A percentile compares a stretch with the other conserved stretches of the same genome.
Conservation (phyloP, 2,329 filamentous ascomycete species). For the Cryphonectria parasitica region DNA sequence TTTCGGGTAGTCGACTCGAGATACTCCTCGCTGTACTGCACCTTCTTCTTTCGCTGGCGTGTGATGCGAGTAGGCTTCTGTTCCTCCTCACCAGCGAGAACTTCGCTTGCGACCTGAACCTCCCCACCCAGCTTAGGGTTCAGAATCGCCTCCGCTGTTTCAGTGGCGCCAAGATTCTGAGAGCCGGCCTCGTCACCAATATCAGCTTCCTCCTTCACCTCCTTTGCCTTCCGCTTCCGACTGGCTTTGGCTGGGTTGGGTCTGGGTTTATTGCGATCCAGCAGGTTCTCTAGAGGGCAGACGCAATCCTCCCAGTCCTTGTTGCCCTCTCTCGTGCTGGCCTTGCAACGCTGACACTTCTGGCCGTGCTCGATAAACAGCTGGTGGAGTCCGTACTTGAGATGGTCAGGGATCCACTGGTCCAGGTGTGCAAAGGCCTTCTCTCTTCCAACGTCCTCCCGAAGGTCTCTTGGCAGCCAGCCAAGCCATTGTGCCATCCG, state of each 20-base stretch:
- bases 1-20: neutral
- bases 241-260: constrained; percentile 3
- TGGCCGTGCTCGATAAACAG: constrained; percentile 59
- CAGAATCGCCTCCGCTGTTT: neutral
- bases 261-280: constrained; percentile 31
- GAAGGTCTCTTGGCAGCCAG: constrained; percentile 57
- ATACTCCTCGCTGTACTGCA: neutral
- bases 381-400: constrained; percentile 61
- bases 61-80: neutral
- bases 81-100: neutral
- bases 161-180: neutral
- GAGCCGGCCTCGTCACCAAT: neutral
- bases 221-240: neutral
- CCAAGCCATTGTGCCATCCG: constrained; percentile 56
- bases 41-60: neutral
- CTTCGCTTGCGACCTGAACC: neutral
- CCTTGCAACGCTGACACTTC: constrained; percentile 51
- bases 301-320: constrained; percentile 62
- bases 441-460: constrained; percentile 38
- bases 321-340: constrained; percentile 59
- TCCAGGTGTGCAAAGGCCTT: constrained; percentile 59
- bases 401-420: constrained; percentile 51
- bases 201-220: neutral
- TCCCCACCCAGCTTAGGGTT: neutral
- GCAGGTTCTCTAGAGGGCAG: constrained; percentile 48